Conservation (phyloP, 1,284 basidiomycete species). For the Malassezia vespertilionis region DNA sequence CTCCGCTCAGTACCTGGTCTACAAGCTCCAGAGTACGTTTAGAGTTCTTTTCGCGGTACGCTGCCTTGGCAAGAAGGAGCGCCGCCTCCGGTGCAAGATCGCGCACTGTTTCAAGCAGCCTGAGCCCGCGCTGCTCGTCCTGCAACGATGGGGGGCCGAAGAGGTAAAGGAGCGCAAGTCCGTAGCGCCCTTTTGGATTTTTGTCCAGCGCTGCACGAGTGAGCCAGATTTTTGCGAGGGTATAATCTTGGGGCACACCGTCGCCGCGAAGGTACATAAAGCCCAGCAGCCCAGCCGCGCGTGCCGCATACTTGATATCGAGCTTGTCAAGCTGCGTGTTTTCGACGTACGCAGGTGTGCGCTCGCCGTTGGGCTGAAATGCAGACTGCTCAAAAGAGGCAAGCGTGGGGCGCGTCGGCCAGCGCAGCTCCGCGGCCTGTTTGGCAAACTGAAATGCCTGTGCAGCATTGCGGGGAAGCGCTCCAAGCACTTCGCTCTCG, state of each 20-base stretch:
- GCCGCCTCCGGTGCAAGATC: background rate
- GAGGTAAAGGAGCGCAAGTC: slow-evolving; percentile 77
- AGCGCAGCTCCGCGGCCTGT: slow-evolving; percentile 27
- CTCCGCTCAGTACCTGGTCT: background rate
- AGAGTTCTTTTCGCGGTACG: background rate
- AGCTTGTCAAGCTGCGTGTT: too few relatives aligned
- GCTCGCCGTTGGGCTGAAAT: slow-evolving; percentile 21
- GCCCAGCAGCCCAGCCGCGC: slow-evolving; percentile 57
- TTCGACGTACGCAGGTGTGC: slow-evolving; percentile 23
- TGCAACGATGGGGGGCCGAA: slow-evolving; percentile 64
- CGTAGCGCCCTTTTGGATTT: slow-evolving; percentile 77
- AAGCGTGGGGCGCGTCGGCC: slow-evolving; percentile 31
- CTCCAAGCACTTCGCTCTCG: slow-evolving; percentile 33
- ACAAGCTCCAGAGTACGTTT: too few relatives aligned
- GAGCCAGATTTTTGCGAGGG: slow-evolving; percentile 82
- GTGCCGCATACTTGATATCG: too few relatives aligned
- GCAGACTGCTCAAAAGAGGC: slow-evolving; percentile 26
- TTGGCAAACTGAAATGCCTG: slow-evolving; percentile 26
- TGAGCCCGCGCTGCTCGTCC: background rate
- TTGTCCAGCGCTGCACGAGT: slow-evolving; percentile 61
- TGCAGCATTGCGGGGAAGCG: slow-evolving; percentile 29
- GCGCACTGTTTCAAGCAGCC: background rate
- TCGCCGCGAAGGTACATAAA: slow-evolving; percentile 90
- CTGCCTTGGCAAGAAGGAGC: background rate
- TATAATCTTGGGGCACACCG: slow-evolving; percentile 67